Evolutionary conservation across 2,329 filamentous ascomycete species (phyloP), one percentile per base, ranked within the genome.

Genomic region (Cytospora chrysosperma): DNA sequence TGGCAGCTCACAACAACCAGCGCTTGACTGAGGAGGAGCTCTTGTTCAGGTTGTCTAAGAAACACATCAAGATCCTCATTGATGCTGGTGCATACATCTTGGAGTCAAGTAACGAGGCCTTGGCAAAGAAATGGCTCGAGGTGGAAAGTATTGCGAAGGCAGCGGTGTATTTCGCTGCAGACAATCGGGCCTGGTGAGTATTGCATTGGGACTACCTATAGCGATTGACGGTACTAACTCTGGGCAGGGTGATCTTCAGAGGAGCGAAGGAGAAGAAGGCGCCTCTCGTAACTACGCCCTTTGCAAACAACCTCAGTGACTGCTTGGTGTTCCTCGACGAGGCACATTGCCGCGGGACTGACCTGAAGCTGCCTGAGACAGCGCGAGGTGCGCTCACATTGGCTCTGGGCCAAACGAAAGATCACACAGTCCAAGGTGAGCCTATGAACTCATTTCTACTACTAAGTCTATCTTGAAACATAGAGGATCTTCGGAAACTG

Each of bases 1-100:
- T 75, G 15, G 69, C 71, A 27, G 78, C 74, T 6, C 71, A 72
- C 3, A 47, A 69, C 4, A 17, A 53, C 0, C 75, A 72, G 1
- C 75, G 67, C 9, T 70, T 83, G 24, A 75, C 75, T 0, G 85
- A 87, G 59, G 19, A 68, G 0, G 70, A 73, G 0, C 72, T 89
- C 0, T 72, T 88, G 0, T 2, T 61, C 0, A 73, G 72, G 27
- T 72, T 88, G 0, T 65, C 40, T 0, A 52, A 67, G 0, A 65
- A 62, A 0, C 54, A 68, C 0, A 85, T 87, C 15, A 75, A 78
- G 0, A 76, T 90, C 0, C 74, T 90, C 0, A 86, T 90, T 0
- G 87, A 90, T 69, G 83, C 85, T 0, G 88, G 88, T 0, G 87
- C 88, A 0, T 82, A 85, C 17, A 84, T 90, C 17, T 70, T 90